Evolutionary conservation across 129 eudicot genomes (phyloP), one percentile per base, ranked within the genome.

Genomic region (Centaurea solstitialis): DNA sequence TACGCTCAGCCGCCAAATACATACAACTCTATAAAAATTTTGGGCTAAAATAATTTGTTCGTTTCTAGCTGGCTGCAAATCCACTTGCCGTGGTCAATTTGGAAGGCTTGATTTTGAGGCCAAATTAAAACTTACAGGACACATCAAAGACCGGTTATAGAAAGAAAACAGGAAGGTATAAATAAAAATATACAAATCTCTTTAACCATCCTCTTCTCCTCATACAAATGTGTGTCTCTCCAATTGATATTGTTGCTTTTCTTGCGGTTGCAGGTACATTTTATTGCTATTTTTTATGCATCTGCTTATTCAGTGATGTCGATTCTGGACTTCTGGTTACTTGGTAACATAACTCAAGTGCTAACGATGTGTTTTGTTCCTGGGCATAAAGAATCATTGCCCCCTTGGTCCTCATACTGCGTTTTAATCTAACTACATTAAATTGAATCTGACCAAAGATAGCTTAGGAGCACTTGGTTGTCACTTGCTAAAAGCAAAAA

Each of bases 161-260:
- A 47, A 26, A 47, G 21, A 33, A 59, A 59, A 75, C 37, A 30
- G 18, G 50, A 75, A 30, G 68, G 21, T 6, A 57, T 13, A 23
- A 33, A 73, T 8, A 73, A 17, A 50, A 43, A 72, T 22, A 22
- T 45, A 22, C 68, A 20, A 18, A 20, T 64, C 13, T 21, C 22
- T 64, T 64, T 64, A 64, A 64, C 68, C 79, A 30, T 75, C 79
- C 67, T n/a, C 22, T 11, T 57, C 41, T 59, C 45, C 33, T 59
- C 18, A n/a, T 9, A 74, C 3, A 26, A 33, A 20, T 33, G n/a
- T 61, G 80, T 37, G 38, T 62, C 59, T 38, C 41, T 35, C 23
- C 38, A 30, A 64, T 67, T 61, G 35, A 38, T 76, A 35, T 7
- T 35, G 21, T 33, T 61, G 41, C 71, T 26, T 59, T 76, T 59